Base-by-base conservation (phyloP, 2,329 filamentous ascomycete genomes). In the Aureobasidium sp. region DNA sequence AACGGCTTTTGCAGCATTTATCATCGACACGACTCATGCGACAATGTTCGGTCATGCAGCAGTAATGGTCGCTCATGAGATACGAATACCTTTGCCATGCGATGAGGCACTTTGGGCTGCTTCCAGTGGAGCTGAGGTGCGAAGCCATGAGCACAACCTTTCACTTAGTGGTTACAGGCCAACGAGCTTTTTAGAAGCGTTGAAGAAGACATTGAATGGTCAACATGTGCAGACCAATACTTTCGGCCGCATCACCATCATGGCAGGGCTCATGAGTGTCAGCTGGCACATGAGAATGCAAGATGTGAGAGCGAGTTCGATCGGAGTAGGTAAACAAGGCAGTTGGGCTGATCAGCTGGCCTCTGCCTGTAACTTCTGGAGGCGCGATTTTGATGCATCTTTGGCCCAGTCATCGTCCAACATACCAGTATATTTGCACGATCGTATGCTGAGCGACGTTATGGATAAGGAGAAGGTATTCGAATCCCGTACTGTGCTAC, bases 31-130 rank as follows among this genome's bases (percentile, higher is more conserved):
- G 5, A 95, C 92, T 1, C 94, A 99, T 74, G 91, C 92, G 1
- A 96, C 91, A 32, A 97, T 99, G 89, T 97, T 97, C 74, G 94
- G 93, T 0, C 94, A 97, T 74, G 94, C 92, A 3, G 93, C 91
- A 0, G 91, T 95, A 47, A 97, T 97, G 93, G 91, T 96, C 8
- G 91, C 92, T 2, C 92, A 97, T 70, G 94, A 97, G 74, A 90
- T 99, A 84, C 86, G 91, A 55, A 80, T 97, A 9, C 90, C 91
- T 0, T 76, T 99, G 47, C 94, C 94, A 0, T 97, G 93, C 71
- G 92, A 97, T 67, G 94, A 97, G 72, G 85, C 88, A 4, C 78
- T 97, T 12, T 99, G 94, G 94, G 89, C 88, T 62, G 94, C 94
- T 5, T 90, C 88, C 3, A 96, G 87, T 72, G 90, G 90, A 59